Percentiles rank a stretch among this genome's conserved stretches.
Evolutionary conservation across 1,139 yeast species (phyloP).

Genomic region (Spencermartinsiella ligniputridi): DNA sequence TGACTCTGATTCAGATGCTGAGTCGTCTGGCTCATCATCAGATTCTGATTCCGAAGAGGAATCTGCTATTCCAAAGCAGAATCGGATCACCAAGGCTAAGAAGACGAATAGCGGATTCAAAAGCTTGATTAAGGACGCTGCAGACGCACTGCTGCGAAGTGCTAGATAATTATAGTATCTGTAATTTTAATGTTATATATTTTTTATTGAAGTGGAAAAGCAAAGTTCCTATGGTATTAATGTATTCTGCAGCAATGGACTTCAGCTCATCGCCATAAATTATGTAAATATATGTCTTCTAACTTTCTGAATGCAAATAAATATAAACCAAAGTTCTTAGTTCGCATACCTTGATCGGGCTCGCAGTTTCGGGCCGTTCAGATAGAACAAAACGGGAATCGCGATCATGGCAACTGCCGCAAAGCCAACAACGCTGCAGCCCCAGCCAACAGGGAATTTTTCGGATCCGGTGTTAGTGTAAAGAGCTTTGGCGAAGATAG

Average conservation of each 20-base stretch:
- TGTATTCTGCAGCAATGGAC: too few species aligned
- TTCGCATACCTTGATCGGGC: background rate
- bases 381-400: background rate
- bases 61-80: conserved; percentile 10
- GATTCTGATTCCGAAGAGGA: conserved; percentile 12
- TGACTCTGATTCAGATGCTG: conserved; percentile 41
- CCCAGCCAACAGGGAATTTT: conserved; percentile 46
- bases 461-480: conserved; percentile 38
- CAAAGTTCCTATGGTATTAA: too few species aligned
- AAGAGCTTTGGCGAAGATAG: conserved; percentile 51
- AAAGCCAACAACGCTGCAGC: conserved; percentile 44
- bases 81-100: conserved; percentile 15
- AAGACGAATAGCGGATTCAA: conserved; percentile 15
- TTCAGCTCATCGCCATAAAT: too few species aligned
- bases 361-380: background rate
- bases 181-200: too few species aligned
- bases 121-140: conserved; percentile 16
- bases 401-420: conserved; percentile 39
- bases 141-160: conserved; percentile 2
- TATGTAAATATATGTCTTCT: too few species aligned
- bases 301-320: too few species aligned
- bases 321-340: too few species aligned
- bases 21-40: conserved; percentile 12
- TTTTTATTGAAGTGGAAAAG: too few species aligned
- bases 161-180: too few species aligned